phyloP scores from a whole-genome alignment of 2,329 filamentous ascomycete species.

The Arthroderma sp. region DNA sequence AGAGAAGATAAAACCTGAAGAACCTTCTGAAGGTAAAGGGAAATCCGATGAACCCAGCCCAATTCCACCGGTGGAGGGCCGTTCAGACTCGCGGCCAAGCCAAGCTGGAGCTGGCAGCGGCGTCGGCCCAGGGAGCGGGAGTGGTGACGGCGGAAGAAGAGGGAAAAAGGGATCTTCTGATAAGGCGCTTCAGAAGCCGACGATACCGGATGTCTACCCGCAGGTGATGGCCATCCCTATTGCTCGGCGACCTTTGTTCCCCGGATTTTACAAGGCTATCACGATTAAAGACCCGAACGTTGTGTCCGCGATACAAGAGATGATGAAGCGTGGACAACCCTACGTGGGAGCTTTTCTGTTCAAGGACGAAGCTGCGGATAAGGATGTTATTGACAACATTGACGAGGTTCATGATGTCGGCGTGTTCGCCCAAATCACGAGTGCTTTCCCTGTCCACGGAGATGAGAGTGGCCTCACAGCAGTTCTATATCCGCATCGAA shows the following conservation, averaged over 20 bases:
- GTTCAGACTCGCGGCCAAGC: constrained; percentile 38
- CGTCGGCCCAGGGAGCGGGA: constrained; percentile 38
- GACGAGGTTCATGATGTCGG: constrained; percentile 93
- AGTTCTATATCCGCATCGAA: constrained; percentile 87
- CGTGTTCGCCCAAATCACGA: constrained; percentile 96
- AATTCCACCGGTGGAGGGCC: constrained; percentile 23
- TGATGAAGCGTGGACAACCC: constrained; percentile 91
- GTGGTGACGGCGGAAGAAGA: constrained; percentile 27
- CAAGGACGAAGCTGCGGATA: constrained; percentile 89
- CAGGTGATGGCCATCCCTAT: constrained; percentile 97
- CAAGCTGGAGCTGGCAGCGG: constrained; percentile 34
- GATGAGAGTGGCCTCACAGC: constrained; percentile 79
- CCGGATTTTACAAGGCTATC: constrained; percentile 97
- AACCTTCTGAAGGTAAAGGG: constrained; percentile 30
- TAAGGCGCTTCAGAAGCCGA: constrained; percentile 69
- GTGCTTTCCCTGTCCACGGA: constrained; percentile 74
- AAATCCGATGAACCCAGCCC: constrained; percentile 38
- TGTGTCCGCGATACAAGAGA: constrained; percentile 81
- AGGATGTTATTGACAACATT: constrained; percentile 79
- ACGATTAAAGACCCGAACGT: constrained; percentile 91
- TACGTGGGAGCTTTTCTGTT: constrained; percentile 95
- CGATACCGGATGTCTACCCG: constrained; percentile 88
- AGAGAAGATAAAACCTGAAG: constrained; percentile 24
- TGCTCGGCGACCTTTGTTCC: constrained; percentile 82
- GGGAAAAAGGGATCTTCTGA: constrained; percentile 58